A percentile compares a stretch with the other conserved stretches of the same genome.
phyloP scores from a whole-genome alignment of 306 rosid species.

The Hippophae tibetana region DNA sequence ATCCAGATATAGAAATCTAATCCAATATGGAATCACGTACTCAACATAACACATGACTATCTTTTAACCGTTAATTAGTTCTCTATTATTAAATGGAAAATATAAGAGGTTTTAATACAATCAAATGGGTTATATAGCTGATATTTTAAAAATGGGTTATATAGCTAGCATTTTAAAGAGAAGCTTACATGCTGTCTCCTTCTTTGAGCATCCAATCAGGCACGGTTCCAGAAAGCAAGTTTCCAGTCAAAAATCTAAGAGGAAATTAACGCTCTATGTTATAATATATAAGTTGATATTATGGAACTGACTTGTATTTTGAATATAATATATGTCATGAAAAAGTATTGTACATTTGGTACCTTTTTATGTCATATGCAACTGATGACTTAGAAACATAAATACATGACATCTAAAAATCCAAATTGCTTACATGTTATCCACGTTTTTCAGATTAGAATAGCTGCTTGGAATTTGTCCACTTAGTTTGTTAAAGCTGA shows the following conservation, averaged over 20 bases:
- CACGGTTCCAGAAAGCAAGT: conserved; percentile 38
- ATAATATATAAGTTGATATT: background rate
- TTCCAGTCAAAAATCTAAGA: conserved; percentile 52
- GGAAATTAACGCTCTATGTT: background rate
- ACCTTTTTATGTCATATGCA: too few species aligned
- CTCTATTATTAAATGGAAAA: too few species aligned
- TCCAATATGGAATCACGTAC: too few species aligned
- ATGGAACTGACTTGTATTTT: too few species aligned
- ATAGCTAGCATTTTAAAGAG: conserved; percentile 9
- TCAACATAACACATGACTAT: too few species aligned
- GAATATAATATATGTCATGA: too few species aligned
- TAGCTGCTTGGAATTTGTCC: conserved; percentile 46
- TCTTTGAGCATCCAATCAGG: conserved; percentile 25
- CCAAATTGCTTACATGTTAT: conserved; percentile 40
- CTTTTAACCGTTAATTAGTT: too few species aligned
- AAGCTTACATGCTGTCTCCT: conserved; percentile 32
- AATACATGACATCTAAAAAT: background rate
- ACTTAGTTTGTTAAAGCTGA: conserved; percentile 60
- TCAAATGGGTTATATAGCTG: too few species aligned
- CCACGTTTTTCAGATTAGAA: conserved; percentile 4
- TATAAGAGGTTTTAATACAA: too few species aligned
- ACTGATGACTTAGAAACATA: background rate
- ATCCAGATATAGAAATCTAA: too few species aligned
- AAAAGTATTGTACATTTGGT: too few species aligned
- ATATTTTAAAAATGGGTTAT: background rate